Percentiles rank a stretch among this genome's conserved stretches.
phyloP scores from a whole-genome alignment of 208 protist genomes.

The Trypanosoma melophagium region DNA sequence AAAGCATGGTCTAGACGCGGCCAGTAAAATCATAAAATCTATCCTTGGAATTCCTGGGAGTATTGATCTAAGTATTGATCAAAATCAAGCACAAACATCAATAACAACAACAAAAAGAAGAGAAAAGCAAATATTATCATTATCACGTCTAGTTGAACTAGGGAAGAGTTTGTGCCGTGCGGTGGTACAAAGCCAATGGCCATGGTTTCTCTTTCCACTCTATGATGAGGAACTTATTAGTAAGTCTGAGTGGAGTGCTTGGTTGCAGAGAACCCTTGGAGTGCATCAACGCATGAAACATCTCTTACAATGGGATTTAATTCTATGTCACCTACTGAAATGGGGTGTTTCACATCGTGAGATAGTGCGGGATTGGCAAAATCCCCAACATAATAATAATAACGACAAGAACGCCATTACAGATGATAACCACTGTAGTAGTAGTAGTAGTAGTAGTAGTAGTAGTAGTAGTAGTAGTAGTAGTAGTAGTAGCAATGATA shows the following conservation, averaged over 20 bases:
- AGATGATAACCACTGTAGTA: too few relatives aligned
- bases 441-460: neutral
- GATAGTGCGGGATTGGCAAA: constrained; percentile 20
- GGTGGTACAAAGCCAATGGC: constrained; percentile 30
- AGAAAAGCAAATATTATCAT: neutral
- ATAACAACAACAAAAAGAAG: neutral
- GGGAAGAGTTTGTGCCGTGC: constrained; percentile 10
- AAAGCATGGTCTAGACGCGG: constrained; percentile 56
- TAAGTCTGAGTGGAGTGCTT: constrained; percentile 40
- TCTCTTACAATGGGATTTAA: constrained; percentile 44
- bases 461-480: neutral
- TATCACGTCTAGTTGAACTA: constrained; percentile 2
- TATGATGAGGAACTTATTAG: constrained; percentile 33
- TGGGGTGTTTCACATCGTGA: constrained; percentile 43
- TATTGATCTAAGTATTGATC: neutral
- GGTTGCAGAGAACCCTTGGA: constrained; percentile 41
- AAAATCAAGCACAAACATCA: neutral
- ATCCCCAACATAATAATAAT: neutral
- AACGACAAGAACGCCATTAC: too few relatives aligned
- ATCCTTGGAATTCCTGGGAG: constrained; percentile 15
- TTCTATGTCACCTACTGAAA: constrained; percentile 45
- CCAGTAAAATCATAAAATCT: constrained; percentile 17
- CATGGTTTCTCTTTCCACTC: constrained; percentile 53
- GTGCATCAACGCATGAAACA: constrained; percentile 39
- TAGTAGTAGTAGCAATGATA: constrained; percentile 4